These are phyloP conservation scores for Mucor circinelloides DNA, from an alignment of 371 early-diverging fungal species.

Conservation along the genomic window DNA sequence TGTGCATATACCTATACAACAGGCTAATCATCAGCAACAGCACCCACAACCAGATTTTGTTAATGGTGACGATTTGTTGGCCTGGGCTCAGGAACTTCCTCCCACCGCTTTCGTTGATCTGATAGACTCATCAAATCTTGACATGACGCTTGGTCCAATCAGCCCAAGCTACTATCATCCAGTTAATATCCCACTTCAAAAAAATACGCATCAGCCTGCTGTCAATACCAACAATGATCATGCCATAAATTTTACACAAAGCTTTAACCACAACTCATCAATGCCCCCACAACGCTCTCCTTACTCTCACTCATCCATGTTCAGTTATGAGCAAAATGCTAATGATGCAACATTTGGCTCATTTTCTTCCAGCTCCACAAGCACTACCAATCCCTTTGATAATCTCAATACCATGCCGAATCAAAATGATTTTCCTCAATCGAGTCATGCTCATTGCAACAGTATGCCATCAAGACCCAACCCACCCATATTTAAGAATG, in stretches of 20 bases:
- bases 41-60: neutral
- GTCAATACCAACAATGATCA: neutral
- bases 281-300: neutral
- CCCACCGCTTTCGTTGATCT: neutral
- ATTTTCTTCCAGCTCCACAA: neutral
- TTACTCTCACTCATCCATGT: neutral
- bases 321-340: neutral
- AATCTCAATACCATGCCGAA: neutral
- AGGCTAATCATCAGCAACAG: neutral
- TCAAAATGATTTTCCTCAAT: neutral
- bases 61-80: neutral
- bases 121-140: neutral
- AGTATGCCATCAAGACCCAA: slow-evolving; percentile 5
- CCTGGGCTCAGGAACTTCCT: neutral
- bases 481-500: slow-evolving; percentile 1
- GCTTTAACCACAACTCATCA: neutral
- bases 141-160: neutral
- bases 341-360: neutral
- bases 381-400: neutral
- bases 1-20: neutral
- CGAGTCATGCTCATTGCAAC: neutral
- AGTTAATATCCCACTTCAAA: neutral
- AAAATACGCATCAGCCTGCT: neutral
- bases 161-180: neutral
- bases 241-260: neutral